These are phyloP conservation scores for Neotropicomus parvogracilis DNA, from an alignment of 1,284 basidiomycete species.

Conservation along the genomic window DNA sequence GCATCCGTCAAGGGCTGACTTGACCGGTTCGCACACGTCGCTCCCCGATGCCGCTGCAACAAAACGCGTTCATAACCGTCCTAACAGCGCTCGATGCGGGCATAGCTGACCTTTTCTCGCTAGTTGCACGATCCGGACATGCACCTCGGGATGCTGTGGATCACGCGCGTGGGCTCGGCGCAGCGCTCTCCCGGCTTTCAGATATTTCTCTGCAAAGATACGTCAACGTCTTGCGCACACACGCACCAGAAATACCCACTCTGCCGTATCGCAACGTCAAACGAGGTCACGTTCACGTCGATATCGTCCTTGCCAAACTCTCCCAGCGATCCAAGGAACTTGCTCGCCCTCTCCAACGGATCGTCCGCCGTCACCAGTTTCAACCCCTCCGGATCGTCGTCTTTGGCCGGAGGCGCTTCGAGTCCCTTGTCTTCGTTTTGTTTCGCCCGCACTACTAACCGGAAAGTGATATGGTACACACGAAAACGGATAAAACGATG, in stretches of 20 bases:
- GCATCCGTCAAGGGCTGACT: constrained; percentile 40
- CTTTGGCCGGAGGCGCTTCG: constrained; percentile 56
- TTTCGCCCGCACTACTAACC: constrained; percentile 30
- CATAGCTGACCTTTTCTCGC: constrained; percentile 47
- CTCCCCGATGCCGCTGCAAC: constrained; percentile 40
- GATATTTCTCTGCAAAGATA: constrained; percentile 62
- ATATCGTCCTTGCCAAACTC: constrained; percentile 50
- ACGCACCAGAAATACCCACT: constrained; percentile 43
- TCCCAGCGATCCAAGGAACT: constrained; percentile 68
- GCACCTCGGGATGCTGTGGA: constrained; percentile 62
- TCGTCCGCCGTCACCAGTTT: constrained; percentile 65
- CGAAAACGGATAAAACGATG: constrained; percentile 14
- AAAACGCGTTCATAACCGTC: not conserved
- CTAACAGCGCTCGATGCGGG: not conserved
- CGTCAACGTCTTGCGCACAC: not conserved
- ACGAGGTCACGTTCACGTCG: constrained; percentile 73
- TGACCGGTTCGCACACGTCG: constrained; percentile 44
- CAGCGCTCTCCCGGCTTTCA: constrained; percentile 77
- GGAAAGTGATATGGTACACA: constrained; percentile 14
- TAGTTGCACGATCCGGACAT: constrained; percentile 69
- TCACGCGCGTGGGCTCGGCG: constrained; percentile 56
- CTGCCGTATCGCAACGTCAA: constrained; percentile 75
- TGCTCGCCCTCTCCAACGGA: constrained; percentile 75
- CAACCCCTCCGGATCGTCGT: constrained; percentile 82
- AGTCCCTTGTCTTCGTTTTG: constrained; percentile 75